Percentiles rank a stretch among this genome's conserved stretches.
Evolutionary conservation across 108 stramenopile genomes (phyloP).

Genomic region (Pinguiococcus pyrenoidosus): DNA sequence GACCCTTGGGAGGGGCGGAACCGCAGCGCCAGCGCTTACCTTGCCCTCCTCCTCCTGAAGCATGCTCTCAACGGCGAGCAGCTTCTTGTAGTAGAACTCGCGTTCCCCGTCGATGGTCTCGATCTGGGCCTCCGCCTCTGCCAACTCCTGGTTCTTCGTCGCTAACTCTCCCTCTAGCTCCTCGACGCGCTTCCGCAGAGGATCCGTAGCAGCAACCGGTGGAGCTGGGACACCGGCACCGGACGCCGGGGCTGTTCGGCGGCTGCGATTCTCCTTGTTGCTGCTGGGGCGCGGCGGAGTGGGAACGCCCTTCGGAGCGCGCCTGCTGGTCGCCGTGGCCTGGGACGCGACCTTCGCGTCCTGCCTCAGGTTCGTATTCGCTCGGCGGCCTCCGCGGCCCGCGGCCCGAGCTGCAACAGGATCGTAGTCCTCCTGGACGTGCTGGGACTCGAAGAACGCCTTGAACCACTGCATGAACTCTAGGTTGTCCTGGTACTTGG

Average conservation of each 20-base stretch:
- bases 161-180: constrained; percentile 6
- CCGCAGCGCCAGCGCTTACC: too few species aligned
- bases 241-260: constrained; percentile 8
- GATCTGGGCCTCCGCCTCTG: constrained; percentile 46
- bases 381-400: constrained; percentile 28
- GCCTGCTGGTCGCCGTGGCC: background rate
- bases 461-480: constrained; percentile 95
- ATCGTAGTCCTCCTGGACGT: constrained; percentile 66
- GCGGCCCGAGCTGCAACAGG: constrained; percentile 54
- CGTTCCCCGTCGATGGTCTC: constrained; percentile 53
- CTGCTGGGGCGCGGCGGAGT: background rate
- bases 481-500: constrained; percentile 94
- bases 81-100: constrained; percentile 95
- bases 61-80: constrained; percentile 52
- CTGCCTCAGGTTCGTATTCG: background rate
- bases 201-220: constrained; percentile 29
- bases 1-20: too few species aligned
- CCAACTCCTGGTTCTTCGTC: constrained; percentile 7
- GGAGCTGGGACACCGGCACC: constrained; percentile 7
- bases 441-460: constrained; percentile 68
- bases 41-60: constrained; percentile 8
- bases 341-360: background rate
- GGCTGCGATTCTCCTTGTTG: constrained; percentile 7
- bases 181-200: background rate
- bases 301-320: background rate